Conservation (phyloP, 148 eudicot genomes). For the Fagopyrum esculentum region DNA sequence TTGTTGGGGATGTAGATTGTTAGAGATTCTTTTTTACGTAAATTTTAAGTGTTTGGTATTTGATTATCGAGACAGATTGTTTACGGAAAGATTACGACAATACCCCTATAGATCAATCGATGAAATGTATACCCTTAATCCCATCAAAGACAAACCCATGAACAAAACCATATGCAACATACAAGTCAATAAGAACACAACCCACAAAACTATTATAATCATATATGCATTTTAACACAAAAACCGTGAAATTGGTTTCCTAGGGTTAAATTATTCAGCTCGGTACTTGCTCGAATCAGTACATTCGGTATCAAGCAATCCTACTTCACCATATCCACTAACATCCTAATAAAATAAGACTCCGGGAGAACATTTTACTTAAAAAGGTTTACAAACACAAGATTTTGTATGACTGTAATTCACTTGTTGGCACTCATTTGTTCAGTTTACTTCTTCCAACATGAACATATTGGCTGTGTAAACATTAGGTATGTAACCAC, state of each 20-base stretch:
- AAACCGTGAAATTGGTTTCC: constrained; percentile 40
- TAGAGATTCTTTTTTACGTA: too few species aligned
- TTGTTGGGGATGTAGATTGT: too few species aligned
- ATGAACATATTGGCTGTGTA: too few species aligned
- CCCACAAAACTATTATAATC: constrained; percentile 31
- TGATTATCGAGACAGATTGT: too few species aligned
- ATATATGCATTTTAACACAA: constrained; percentile 30
- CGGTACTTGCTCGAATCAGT: constrained; percentile 28
- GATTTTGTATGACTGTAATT: constrained; percentile 22
- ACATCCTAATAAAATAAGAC: constrained; percentile 39
- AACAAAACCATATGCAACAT: constrained; percentile 40
- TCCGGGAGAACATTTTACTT: constrained; percentile 24
- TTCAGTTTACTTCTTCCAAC: constrained; percentile 25
- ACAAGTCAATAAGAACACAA: constrained; percentile 39
- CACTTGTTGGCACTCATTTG: constrained; percentile 37
- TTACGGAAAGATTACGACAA: too few species aligned
- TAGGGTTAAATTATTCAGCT: constrained; percentile 18
- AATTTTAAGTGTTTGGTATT: too few species aligned
- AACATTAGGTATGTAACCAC: not conserved
- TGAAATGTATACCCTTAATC: too few species aligned
- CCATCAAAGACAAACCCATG: constrained; percentile 29
- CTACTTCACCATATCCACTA: constrained; percentile 28
- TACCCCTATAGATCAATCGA: too few species aligned
- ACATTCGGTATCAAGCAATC: constrained; percentile 37
- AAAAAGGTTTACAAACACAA: constrained; percentile 37